phyloP scores from a whole-genome alignment of 1,284 basidiomycete genomes.

The Ceratobasidium sp. region DNA sequence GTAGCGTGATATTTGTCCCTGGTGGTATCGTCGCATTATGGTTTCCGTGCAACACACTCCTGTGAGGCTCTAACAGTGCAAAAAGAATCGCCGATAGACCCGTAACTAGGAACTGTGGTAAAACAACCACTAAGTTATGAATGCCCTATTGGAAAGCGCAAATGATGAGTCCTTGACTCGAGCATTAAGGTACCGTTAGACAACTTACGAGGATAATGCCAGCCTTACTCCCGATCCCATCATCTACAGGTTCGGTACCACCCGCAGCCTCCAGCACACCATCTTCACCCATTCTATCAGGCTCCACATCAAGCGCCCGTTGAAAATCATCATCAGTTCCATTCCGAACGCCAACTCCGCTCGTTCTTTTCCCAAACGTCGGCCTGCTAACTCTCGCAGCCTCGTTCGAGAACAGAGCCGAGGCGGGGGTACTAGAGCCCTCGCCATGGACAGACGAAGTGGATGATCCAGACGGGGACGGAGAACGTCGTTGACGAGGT shows the following conservation, averaged over 20 bases:
- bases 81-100: conserved; percentile 64
- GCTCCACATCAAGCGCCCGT: background rate
- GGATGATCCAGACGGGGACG: conserved; percentile 11
- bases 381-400: conserved; percentile 27
- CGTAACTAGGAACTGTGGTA: conserved; percentile 68
- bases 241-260: conserved; percentile 44
- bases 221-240: conserved; percentile 79
- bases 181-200: conserved; percentile 35
- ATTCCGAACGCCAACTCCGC: conserved; percentile 36
- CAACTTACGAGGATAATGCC: conserved; percentile 86
- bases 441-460: conserved; percentile 24
- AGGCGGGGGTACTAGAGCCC: conserved; percentile 29
- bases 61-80: conserved; percentile 72
- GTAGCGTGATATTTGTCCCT: conserved; percentile 41
- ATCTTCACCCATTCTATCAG: conserved; percentile 28
- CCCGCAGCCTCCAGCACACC: conserved; percentile 41
- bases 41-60: conserved; percentile 61
- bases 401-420: conserved; percentile 36
- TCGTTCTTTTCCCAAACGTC: conserved; percentile 35
- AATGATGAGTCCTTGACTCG: background rate
- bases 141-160: conserved; percentile 72
- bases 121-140: conserved; percentile 91
- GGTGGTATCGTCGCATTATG: conserved; percentile 49
- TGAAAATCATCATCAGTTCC: conserved; percentile 39
- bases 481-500: conserved; percentile 11